Evolutionary conservation across 208 protist species (phyloP), one percentile per base, ranked within the genome.

Genomic region (Naegleria fowleri): DNA sequence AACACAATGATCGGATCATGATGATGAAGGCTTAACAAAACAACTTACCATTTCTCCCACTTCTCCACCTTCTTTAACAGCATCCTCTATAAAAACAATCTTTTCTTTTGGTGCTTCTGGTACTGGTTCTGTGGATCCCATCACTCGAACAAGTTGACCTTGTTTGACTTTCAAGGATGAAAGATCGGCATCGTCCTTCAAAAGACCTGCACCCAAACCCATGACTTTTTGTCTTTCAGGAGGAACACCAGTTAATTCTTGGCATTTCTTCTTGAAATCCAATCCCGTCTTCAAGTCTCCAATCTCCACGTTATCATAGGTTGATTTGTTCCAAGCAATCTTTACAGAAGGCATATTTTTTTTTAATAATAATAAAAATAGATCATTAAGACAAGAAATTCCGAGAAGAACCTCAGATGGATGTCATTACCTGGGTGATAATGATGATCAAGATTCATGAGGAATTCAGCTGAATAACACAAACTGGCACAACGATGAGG

Each of bases 221-320:
- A 97, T 96, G 38, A 98, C 40, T 91, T 98, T 97, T 90, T 97
- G 96, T 92, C 96, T 95, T 79, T 96, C 96, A 4, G 92, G 90
- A 15, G 96, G 95, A 25, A 98, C 95, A 48, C 91, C 88, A 1
- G 96, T 97, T 29, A 93, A 91, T 16, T 59, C 67, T 19, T 93
- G 79, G 16, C 97, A 91, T 16, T 93, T 29, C 48, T 93, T 91
- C 92, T 96, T 97, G 22, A 98, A 90, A 4, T 85, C 86, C 5
- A 39, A 83, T 16, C 95, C 88, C 0, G 94, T 94, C 86, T 75
- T 86, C 29, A 90, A 59, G 13, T 93, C 88, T 29, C 96, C 93
- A 16, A 97, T 93, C 2, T 95, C 92, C 11, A 97, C 83, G 43
- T 91, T 88, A 41, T 93, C 87, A 88, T 95, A 90, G 36, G 91